Conservation (phyloP, 2,329 filamentous ascomycete genomes). For the Exophiala phaeomuriformis region DNA sequence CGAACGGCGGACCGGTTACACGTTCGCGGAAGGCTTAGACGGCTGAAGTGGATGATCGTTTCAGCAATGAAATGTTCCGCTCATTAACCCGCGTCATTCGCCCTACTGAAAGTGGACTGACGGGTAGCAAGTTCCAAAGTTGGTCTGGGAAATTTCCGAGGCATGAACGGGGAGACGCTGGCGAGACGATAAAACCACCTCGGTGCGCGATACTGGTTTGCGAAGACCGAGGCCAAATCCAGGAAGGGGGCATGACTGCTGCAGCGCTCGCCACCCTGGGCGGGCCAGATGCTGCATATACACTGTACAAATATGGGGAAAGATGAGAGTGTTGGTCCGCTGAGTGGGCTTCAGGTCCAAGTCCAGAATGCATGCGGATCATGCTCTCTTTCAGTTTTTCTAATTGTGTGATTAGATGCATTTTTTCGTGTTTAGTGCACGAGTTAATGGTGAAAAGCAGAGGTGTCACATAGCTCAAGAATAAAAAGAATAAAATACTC, state of each 20-base stretch:
- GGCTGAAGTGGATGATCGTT: conserved; percentile 15
- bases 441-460: conserved; percentile 5
- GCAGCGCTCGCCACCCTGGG: neutral
- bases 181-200: too few relatives aligned
- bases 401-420: conserved; percentile 20
- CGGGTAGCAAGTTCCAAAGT: too few relatives aligned
- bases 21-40: conserved; percentile 43
- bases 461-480: conserved; percentile 3
- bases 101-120: neutral
- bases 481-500: conserved; percentile 1
- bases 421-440: conserved; percentile 19
- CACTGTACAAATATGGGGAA: conserved; percentile 6
- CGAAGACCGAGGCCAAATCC: too few relatives aligned
- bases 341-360: conserved; percentile 6
- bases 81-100: neutral
- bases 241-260: too few relatives aligned
- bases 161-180: too few relatives aligned
- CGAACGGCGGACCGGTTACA: conserved; percentile 37
- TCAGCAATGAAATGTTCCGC: conserved; percentile 10
- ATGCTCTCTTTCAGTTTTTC: conserved; percentile 1
- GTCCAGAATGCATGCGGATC: neutral
- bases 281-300: neutral
- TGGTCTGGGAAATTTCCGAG: too few relatives aligned
- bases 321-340: neutral
- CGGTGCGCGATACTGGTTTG: too few relatives aligned